Base-by-base conservation (phyloP, 768 basidiomycete genomes). In the Austroboletus eburneus region DNA sequence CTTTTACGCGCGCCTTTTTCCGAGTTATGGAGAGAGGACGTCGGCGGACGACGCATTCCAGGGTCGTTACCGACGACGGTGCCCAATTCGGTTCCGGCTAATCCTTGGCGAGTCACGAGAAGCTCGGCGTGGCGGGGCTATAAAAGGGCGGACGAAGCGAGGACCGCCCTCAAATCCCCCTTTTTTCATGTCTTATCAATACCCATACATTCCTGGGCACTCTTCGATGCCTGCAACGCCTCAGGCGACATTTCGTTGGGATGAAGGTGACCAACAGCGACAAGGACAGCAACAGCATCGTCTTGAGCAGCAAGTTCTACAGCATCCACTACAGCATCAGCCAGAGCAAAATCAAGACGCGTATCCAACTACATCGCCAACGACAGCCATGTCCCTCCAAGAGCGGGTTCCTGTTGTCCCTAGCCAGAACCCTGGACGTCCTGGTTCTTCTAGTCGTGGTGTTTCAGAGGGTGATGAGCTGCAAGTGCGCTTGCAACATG, bases 211-310 rank as follows among this genome's bases (percentile, higher is more conserved):
- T 54, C 66, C 65, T 58, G 76, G 76, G 62, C 67, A 71, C 59
- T 70, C 70, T 61, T 74, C 77, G 23, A 69, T 68, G 55, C 72
- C 78, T 38, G 61, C 76, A 22, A 77, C 77, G 12, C 76, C 78
- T 10, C 69, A 68, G 57, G 67, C 62, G 38, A 54, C 53, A 45
- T 72, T 60, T 64, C 70, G 70, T 46, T 70, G 70, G 69, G 67
- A 70, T 70, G 72, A 71, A 66, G 69, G 57, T 69, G 23, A 65
- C 14, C 67, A 64, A 13, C 52, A 57, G 13, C 62, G 64, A 43
- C 65, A 64, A 16, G 66, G 66, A n/a, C 62, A 66, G 29, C 66
- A 72, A 27, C 27, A 27, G 27, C 27, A 27, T 9, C 56, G 23
- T 20, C 57, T 64, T 57, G 62, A 64, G 46, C 65, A 77, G 51